These are phyloP conservation scores for Lotmaria passim DNA, from an alignment of 208 protist species.

Conservation along the genomic window DNA sequence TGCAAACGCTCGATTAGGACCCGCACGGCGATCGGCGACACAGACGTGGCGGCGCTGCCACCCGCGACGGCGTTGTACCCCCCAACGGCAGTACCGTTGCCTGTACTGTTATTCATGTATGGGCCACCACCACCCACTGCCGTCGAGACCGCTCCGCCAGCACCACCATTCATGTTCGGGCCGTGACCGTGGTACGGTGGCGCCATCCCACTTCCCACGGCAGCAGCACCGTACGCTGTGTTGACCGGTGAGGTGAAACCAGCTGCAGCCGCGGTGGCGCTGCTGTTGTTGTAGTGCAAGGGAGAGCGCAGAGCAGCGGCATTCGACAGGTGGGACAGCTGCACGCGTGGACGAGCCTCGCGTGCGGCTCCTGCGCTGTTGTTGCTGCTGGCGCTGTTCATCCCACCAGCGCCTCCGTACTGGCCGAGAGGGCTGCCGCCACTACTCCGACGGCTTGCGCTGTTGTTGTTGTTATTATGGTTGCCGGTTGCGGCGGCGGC, in stretches of 20 bases:
- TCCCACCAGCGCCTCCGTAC: no score
- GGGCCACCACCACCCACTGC: no score
- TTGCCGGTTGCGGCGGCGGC: not conserved
- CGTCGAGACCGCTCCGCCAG: no score
- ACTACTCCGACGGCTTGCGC: not conserved
- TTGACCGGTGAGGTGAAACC: constrained; percentile 11
- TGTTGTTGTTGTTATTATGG: constrained; percentile 12
- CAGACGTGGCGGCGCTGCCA: constrained; percentile 1
- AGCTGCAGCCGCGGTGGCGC: not conserved
- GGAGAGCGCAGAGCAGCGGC: constrained; percentile 12
- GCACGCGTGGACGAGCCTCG: constrained; percentile 27
- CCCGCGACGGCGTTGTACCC: not conserved
- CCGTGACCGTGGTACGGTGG: constrained; percentile 10
- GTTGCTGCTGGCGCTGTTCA: not conserved
- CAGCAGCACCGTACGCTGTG: not conserved
- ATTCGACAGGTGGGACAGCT: constrained; percentile 21
- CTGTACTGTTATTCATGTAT: no score
- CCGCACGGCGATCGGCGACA: constrained; percentile 17
- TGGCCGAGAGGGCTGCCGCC: constrained; percentile 7
- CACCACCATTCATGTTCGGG: not conserved
- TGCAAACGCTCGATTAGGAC: constrained; percentile 24
- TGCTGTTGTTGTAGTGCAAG: no score
- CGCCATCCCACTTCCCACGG: not conserved
- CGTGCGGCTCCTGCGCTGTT: constrained; percentile 5
- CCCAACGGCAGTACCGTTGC: not conserved